Evolutionary conservation across 371 early-diverging fungal species (phyloP).

Genomic region (Syncephalastrum sp.): DNA sequence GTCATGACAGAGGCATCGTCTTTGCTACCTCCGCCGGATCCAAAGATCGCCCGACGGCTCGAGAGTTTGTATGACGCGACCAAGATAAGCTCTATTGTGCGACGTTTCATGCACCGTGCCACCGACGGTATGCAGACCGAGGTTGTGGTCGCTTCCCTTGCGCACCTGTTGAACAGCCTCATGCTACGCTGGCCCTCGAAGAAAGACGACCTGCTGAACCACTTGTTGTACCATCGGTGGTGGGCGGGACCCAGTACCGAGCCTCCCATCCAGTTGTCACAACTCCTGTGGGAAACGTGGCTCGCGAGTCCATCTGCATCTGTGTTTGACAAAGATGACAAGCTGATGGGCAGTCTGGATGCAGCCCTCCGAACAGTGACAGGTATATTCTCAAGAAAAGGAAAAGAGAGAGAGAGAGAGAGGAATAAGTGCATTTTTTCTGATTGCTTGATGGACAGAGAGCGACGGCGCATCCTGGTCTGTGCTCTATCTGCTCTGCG

Average conservation of each 20-base stretch:
- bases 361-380: constrained; percentile 8
- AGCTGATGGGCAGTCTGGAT: constrained; percentile 9
- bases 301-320: constrained; percentile 8
- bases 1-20: constrained; percentile 20
- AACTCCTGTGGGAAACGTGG: constrained; percentile 39
- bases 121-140: constrained; percentile 9
- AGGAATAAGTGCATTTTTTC: not conserved
- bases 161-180: constrained; percentile 53
- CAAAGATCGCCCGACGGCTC: constrained; percentile 47
- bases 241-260: constrained; percentile 4
- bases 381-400: constrained; percentile 9
- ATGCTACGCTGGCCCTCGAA: constrained; percentile 60
- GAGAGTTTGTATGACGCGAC: constrained; percentile 42
- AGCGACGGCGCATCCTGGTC: constrained; percentile 38
- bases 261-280: constrained; percentile 15
- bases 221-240: constrained; percentile 48
- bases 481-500: constrained; percentile 66
- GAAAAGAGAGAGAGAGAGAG: no score
- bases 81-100: constrained; percentile 47
- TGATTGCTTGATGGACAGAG: not conserved
- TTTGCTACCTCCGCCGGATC: constrained; percentile 22
- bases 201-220: constrained; percentile 54
- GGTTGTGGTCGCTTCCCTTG: constrained; percentile 25
- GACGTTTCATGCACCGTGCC: constrained; percentile 26
- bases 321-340: constrained; percentile 19